phyloP scores from a whole-genome alignment of 176 grass and related monocot species.

The Bolboschoenus planiculmis region DNA sequence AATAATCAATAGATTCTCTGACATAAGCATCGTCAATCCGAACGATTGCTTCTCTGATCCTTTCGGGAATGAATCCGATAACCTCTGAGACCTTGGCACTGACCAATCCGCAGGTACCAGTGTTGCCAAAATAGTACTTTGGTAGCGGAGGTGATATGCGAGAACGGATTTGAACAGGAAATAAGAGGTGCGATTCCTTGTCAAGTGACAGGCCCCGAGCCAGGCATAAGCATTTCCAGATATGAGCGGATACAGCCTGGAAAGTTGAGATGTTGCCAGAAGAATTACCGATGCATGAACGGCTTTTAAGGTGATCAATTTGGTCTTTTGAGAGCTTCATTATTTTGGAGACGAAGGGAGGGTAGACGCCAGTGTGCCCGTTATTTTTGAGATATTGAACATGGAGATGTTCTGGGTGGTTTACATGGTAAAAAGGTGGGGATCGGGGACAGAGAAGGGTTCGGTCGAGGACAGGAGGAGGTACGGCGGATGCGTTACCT shows the following conservation, averaged over 20 bases:
- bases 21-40: conserved; percentile 2
- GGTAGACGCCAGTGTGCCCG: background rate
- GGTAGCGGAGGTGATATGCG: conserved; percentile 2
- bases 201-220: background rate
- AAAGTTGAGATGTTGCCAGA: background rate
- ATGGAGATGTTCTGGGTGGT: conserved; percentile 43
- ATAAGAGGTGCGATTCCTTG: background rate
- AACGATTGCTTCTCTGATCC: background rate
- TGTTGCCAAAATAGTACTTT: background rate
- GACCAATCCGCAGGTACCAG: background rate
- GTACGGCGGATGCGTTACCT: background rate
- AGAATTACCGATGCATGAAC: no score
- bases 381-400: background rate
- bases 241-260: background rate
- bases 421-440: conserved; percentile 26
- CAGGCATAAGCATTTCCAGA: conserved; percentile 1
- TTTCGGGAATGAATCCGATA: background rate
- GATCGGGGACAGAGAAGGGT: conserved; percentile 44
- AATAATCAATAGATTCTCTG: conserved; percentile 4
- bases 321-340: conserved; percentile 30
- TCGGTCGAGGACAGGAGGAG: conserved; percentile 32
- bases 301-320: conserved; percentile 26
- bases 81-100: background rate
- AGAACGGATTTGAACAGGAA: background rate
- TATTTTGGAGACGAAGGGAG: conserved; percentile 27